Evolutionary conservation across 1,284 basidiomycete genomes (phyloP), one percentile per base, ranked within the genome.

Genomic region (Naganishia sp.): DNA sequence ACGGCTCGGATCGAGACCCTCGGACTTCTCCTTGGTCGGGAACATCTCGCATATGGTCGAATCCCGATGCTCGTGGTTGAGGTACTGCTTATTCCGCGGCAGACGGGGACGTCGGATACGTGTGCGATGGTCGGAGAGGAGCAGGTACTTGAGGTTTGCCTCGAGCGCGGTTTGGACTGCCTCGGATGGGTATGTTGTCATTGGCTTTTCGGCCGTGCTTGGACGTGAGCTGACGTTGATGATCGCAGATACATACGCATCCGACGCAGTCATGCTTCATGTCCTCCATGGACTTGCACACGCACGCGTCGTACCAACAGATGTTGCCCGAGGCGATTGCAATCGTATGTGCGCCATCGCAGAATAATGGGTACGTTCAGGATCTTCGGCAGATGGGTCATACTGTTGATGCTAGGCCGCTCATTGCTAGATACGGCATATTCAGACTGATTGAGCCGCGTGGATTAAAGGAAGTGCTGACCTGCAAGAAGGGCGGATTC

Each of bases 301-400:
- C 91, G 2, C 92, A 94, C 75, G 87, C 89, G 1, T 86, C 85
- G 6, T 94, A 92, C 79, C 92, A 94, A 71, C 78, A 85, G 28
- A 91, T 92, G 87, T 83, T 94, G 3, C 89, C 89, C 0, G 92
- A 94, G 75, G 91, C 90, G 0, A 90, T 94, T 72, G 92, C 92
- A 0, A 90, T 94, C 53, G 92, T 94, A 15, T 94, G 91, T 72
- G 90, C 91, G 2, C 92, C 92, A 0, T 85, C 85, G 63, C 86
- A 85, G 2, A 85, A 83, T 25, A 92, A 91, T 0, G 88, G 85
- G 90, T 90, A 76, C 45, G 85, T 68, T 64, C n/a, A 4, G 18
- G 18, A 6, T 21, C 49, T 6, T 39, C 1, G 23, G 17, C 17
- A 45, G 45, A 54, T n/a, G 52, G 62, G 45, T 61, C 41, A 47